Percentiles rank a stretch among this genome's conserved stretches.
Evolutionary conservation across 306 rosid genomes (phyloP).

Genomic region (Cicer pinnatifidum): DNA sequence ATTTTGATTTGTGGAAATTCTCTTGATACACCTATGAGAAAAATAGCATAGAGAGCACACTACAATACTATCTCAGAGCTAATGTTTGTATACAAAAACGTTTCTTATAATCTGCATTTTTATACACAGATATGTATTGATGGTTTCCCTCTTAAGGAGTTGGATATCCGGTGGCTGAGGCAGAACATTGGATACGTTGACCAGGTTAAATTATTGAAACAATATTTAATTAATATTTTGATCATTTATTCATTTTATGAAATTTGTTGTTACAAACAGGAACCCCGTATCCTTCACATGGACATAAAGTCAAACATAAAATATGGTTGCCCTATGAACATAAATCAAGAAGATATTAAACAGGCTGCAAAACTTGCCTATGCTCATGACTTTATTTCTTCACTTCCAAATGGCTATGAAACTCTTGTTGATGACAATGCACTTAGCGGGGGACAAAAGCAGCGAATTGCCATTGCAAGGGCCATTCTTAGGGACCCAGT

Average conservation of each 20-base stretch:
- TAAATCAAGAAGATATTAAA: slow-evolving; percentile 60
- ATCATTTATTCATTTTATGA: slow-evolving; percentile 12
- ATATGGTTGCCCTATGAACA: slow-evolving; percentile 66
- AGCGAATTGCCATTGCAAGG: slow-evolving; percentile 86
- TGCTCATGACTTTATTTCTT: slow-evolving; percentile 78
- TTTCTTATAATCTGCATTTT: slow-evolving; percentile 3
- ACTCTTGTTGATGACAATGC: slow-evolving; percentile 82
- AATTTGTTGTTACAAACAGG: slow-evolving; percentile 54
- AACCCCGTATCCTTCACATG: slow-evolving; percentile 77
- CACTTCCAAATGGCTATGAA: slow-evolving; percentile 78
- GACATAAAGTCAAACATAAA: slow-evolving; percentile 80
- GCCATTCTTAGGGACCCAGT: slow-evolving; percentile 90
- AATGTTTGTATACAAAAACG: neutral
- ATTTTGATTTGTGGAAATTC: slow-evolving; percentile 9
- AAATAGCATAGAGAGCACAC: neutral
- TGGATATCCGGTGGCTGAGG: slow-evolving; percentile 86
- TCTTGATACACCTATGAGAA: neutral
- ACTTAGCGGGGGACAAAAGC: slow-evolving; percentile 93
- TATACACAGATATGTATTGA: slow-evolving; percentile 74
- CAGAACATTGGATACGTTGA: slow-evolving; percentile 80
- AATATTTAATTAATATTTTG: neutral
- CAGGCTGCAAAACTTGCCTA: slow-evolving; percentile 84
- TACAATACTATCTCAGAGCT: neutral
- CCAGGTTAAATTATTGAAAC: slow-evolving; percentile 64
- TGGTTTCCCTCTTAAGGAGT: slow-evolving; percentile 69